Evolutionary conservation across 2,329 filamentous ascomycete genomes (phyloP), one percentile per base, ranked within the genome.

Genomic region (Massarina eburnea): DNA sequence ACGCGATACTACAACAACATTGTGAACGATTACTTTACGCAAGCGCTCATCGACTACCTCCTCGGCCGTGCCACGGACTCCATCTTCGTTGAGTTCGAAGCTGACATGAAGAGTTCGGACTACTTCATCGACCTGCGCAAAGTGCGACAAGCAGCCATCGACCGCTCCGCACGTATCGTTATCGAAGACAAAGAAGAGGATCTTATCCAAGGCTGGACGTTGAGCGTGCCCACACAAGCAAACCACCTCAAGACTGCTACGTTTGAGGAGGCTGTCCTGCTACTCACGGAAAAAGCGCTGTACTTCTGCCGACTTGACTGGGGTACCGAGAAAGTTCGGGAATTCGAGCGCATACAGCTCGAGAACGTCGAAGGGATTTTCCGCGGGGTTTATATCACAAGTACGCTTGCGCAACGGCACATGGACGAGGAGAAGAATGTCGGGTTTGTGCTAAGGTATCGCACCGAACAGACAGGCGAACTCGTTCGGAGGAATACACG

Each of bases 11-110:
- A 83, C 64, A 86, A 80, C 64, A 97, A 96, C 55, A 94, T 97
- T 71, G 91, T 99, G 54, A 96, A 95, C 57, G 94, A 99, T 71
- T 96, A 95, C 70, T 97, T 97, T 71, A 88, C 91, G 18, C 94
- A 99, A 68, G 89, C 91, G 0, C 89, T 89, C 40, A 96, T 99
- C 54, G 94, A 99, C 67, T 97, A 94, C 64, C 80, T 96, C 3
- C 81, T 97, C 0, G 94, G 94, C 17, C 94, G 94, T 56, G 89
- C 95, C 9, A 90, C 86, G 0, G 85, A 85, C 1, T 78, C 84
- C 14, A 87, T 96, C 2, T 97, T 97, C 64, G 88, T 92, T 45
- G 94, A 99, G 57, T 99, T 99, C 52, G 91, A 96, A 63, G 84
- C 86, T 14, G 88, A 91, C 57, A 91, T 99, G 83, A 95, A 91